phyloP scores from a whole-genome alignment of 1,139 yeast genomes.

The Magnusiomyces clavatus region DNA sequence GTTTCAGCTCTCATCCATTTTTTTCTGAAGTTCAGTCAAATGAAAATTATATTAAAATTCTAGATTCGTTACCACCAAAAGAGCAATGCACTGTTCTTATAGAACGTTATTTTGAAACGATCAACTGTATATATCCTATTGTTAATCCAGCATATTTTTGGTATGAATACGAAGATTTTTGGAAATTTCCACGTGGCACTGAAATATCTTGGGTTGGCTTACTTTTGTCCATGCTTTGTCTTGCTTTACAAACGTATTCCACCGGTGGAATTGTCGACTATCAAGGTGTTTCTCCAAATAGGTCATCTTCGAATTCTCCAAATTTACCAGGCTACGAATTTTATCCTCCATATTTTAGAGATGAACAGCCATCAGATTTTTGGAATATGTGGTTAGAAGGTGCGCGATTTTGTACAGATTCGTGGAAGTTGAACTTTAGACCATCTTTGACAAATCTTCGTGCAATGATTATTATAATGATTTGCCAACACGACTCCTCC shows the following conservation, averaged over 20 bases:
- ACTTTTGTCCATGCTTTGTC: conserved; percentile 26
- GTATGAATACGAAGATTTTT: conserved; percentile 24
- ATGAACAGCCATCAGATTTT: conserved; percentile 15
- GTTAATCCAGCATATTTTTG: conserved; percentile 28
- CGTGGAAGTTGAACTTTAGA: conserved; percentile 28
- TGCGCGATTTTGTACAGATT: conserved; percentile 26
- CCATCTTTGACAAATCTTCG: conserved; percentile 29
- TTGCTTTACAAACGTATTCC: conserved; percentile 26
- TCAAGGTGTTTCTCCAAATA: not conserved
- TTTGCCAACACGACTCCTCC: conserved; percentile 21
- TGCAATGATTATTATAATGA: conserved; percentile 27
- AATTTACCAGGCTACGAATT: not conserved
- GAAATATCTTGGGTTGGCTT: conserved; percentile 29
- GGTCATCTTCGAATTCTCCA: too few species aligned
- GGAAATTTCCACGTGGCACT: conserved; percentile 25
- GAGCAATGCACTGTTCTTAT: conserved; percentile 25
- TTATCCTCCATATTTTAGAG: conserved; percentile 14
- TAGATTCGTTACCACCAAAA: conserved; percentile 24
- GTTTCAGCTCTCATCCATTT: conserved; percentile 7
- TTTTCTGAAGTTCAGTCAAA: conserved; percentile 4
- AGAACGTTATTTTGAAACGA: conserved; percentile 25
- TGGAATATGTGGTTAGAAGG: conserved; percentile 28
- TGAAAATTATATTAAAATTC: conserved; percentile 20
- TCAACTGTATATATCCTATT: conserved; percentile 26
- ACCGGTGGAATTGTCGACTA: conserved; percentile 13